phyloP scores from a whole-genome alignment of 805 yeast species.

The Yamadazyma phyllophila region DNA sequence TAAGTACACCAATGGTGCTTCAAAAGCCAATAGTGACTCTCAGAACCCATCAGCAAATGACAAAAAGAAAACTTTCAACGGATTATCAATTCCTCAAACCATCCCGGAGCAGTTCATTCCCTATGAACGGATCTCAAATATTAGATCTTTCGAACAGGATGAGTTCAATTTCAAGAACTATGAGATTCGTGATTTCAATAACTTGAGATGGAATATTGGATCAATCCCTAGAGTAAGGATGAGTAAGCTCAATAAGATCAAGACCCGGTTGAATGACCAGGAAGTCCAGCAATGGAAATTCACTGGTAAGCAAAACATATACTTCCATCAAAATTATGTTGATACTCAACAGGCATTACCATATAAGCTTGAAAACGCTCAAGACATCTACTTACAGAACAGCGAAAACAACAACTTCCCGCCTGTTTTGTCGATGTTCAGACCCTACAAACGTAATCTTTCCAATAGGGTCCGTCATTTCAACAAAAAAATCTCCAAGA shows the following conservation, averaged over 20 bases:
- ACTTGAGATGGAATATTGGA: constrained; percentile 39
- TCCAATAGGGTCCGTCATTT: constrained; percentile 38
- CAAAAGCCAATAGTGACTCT: constrained; percentile 5
- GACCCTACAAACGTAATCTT: constrained; percentile 39
- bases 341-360: constrained; percentile 13
- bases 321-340: constrained; percentile 35
- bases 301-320: constrained; percentile 34
- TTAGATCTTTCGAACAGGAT: constrained; percentile 6
- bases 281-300: constrained; percentile 21
- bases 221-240: constrained; percentile 42
- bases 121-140: constrained; percentile 14
- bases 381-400: constrained; percentile 26
- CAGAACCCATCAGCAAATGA: constrained; percentile 1
- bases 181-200: constrained; percentile 24
- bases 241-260: constrained; percentile 24
- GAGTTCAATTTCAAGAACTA: constrained; percentile 23
- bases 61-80: constrained; percentile 17
- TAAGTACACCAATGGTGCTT: constrained; percentile 4
- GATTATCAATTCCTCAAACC: constrained; percentile 24
- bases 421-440: constrained; percentile 36
- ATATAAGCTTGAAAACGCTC: constrained; percentile 16
- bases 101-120: constrained; percentile 24
- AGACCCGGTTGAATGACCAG: constrained; percentile 16
- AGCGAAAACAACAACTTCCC: constrained; percentile 16
- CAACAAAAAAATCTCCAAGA: constrained; percentile 18